Evolutionary conservation across 179 eudicot species (phyloP).

Genomic region (Gypsophila paniculata): DNA sequence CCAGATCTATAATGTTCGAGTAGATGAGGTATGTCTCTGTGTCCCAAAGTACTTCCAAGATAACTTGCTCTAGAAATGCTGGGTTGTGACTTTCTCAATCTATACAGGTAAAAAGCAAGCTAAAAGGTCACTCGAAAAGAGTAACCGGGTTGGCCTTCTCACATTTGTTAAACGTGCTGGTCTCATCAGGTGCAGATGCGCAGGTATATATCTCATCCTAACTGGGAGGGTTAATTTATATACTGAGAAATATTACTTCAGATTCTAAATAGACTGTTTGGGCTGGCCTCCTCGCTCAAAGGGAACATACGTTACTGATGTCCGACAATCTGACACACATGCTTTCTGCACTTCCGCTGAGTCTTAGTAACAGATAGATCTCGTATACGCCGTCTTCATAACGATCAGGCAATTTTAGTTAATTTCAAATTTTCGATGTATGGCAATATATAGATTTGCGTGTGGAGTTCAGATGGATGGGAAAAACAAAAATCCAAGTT

Average conservation of each 20-base stretch:
- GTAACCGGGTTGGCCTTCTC: conserved; percentile 95
- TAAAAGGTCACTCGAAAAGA: conserved; percentile 89
- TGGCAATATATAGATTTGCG: conserved; percentile 49
- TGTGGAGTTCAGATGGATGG: conserved; percentile 84
- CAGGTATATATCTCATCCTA: conserved; percentile 44
- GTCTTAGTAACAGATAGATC: neutral
- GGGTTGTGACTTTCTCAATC: neutral
- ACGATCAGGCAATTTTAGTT: neutral
- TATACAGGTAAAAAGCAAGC: conserved; percentile 83
- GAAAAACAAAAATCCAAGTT: conserved; percentile 65
- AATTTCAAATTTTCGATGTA: neutral
- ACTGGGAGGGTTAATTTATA: too few relatives aligned
- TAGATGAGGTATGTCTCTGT: conserved; percentile 62
- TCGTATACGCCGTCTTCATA: neutral
- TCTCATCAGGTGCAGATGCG: conserved; percentile 93
- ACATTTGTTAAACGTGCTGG: conserved; percentile 60
- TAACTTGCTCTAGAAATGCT: neutral
- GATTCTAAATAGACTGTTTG: too few relatives aligned
- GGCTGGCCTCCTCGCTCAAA: too few relatives aligned
- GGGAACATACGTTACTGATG: too few relatives aligned
- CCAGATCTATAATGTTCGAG: conserved; percentile 89
- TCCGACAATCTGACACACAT: too few relatives aligned
- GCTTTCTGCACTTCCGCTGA: too few relatives aligned
- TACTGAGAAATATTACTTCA: too few relatives aligned
- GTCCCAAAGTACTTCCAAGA: neutral